A percentile compares a stretch with the other conserved stretches of the same genome.
Conservation (phyloP, 495 filamentous ascomycete species). For the Xylaria venustula region DNA sequence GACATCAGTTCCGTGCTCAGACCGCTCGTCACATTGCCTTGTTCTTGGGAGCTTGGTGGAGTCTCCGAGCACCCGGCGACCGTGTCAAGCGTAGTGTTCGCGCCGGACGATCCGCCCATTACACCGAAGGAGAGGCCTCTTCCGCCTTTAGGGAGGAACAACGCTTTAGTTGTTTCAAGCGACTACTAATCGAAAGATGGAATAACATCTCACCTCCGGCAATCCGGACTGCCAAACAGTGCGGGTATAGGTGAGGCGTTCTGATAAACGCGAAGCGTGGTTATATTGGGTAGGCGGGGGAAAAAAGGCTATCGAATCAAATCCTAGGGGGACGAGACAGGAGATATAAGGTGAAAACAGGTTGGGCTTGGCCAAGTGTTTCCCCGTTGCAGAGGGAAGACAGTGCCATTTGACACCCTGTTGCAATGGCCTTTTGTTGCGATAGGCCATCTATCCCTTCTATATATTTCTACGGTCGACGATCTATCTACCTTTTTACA, state of each 20-base stretch:
- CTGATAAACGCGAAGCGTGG: conserved; percentile 8
- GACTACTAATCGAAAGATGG: neutral
- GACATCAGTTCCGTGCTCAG: conserved; percentile 3
- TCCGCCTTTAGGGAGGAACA: conserved; percentile 5
- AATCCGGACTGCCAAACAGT: conserved; percentile 3
- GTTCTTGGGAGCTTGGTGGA: conserved; percentile 9
- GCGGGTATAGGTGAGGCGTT: neutral
- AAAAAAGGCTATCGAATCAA: conserved; percentile 14
- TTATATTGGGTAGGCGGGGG: conserved; percentile 3
- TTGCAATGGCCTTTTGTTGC: conserved; percentile 2
- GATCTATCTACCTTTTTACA: conserved; percentile 5
- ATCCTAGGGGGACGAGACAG: conserved; percentile 3
- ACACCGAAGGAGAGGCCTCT: conserved; percentile 12
- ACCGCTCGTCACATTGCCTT: conserved; percentile 8
- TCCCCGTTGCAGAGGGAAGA: conserved; percentile 7
- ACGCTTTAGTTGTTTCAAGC: conserved; percentile 3
- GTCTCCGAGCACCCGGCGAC: conserved; percentile 7
- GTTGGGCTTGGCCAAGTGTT: conserved; percentile 10
- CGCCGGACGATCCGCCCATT: conserved; percentile 14
- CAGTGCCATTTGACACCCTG: conserved; percentile 13
- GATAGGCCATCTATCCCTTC: conserved; percentile 9
- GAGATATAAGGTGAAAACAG: conserved; percentile 9
- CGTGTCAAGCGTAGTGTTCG: conserved; percentile 1
- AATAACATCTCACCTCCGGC: conserved; percentile 11
- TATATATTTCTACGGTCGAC: neutral